These are phyloP conservation scores for Codiaeum variegatum DNA, from an alignment of 441 rosid species.

Conservation along the genomic window DNA sequence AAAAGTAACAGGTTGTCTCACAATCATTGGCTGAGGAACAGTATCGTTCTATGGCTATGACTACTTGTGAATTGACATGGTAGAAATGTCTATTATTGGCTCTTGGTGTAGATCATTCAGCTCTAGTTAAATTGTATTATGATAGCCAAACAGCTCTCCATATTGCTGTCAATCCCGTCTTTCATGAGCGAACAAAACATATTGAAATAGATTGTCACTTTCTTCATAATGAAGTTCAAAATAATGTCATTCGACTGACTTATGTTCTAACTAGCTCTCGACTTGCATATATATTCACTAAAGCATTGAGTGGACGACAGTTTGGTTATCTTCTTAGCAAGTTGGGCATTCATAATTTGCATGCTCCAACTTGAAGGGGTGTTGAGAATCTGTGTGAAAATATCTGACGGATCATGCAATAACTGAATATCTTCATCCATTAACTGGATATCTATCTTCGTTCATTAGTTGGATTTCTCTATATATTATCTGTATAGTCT, in stretches of 20 bases:
- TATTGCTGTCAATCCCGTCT: background rate
- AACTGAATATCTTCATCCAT: too few relatives aligned
- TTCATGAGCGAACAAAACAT: too few relatives aligned
- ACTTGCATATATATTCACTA: background rate
- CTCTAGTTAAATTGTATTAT: background rate
- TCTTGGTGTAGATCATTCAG: background rate
- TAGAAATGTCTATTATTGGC: too few relatives aligned
- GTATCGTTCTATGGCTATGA: background rate
- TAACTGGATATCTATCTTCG: too few relatives aligned
- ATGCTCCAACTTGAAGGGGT: background rate
- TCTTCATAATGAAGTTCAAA: too few relatives aligned
- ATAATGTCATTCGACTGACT: too few relatives aligned
- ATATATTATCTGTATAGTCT: too few relatives aligned
- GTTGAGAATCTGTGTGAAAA: too few relatives aligned
- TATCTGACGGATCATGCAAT: too few relatives aligned
- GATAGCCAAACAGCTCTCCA: background rate
- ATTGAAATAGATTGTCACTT: too few relatives aligned
- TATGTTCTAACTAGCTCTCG: background rate
- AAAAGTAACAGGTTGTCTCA: background rate
- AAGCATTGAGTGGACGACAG: background rate
- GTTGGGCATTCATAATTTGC: background rate
- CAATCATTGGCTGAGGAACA: background rate
- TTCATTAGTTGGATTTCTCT: too few relatives aligned
- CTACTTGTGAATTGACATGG: background rate
- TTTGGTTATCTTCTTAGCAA: background rate